Conservation (phyloP, 106 monocot genomes). For the Apostasia ramifera region DNA sequence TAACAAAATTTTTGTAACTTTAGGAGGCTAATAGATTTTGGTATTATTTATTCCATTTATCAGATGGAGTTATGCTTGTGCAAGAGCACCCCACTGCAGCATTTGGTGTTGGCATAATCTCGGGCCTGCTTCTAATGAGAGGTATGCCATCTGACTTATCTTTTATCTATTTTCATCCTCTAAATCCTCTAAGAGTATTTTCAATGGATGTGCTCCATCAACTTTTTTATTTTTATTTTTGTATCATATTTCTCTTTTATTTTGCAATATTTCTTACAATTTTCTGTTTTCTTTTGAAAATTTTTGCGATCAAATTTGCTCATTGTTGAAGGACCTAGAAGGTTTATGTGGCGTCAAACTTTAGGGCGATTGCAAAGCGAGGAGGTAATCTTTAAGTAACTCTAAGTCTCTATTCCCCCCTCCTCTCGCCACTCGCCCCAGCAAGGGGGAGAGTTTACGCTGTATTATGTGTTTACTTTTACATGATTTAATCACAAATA, state of each 20-base stretch:
- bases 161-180: not conserved
- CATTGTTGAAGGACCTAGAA: conserved; percentile 19
- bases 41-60: not conserved
- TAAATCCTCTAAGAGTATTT: not conserved
- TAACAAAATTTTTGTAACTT: not conserved
- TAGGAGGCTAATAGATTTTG: not conserved
- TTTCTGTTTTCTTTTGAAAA: not conserved
- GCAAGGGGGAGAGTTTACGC: too few species aligned
- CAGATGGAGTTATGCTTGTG: conserved; percentile 18
- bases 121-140: conserved; percentile 22
- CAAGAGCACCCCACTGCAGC: conserved; percentile 14
- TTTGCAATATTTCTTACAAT: not conserved
- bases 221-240: too few species aligned
- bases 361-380: conserved; percentile 21
- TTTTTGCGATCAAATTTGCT: not conserved
- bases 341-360: conserved; percentile 22
- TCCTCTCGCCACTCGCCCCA: not conserved
- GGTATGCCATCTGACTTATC: conserved; percentile 2
- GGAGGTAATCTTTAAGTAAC: conserved; percentile 16
- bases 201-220: not conserved
- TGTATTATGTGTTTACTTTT: too few species aligned
- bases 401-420: not conserved
- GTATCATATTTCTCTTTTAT: not conserved
- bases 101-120: conserved; percentile 11
- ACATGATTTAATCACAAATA: too few species aligned